phyloP scores from a whole-genome alignment of 2,329 filamentous ascomycete species.

The Colletotrichum gloeosporioides region DNA sequence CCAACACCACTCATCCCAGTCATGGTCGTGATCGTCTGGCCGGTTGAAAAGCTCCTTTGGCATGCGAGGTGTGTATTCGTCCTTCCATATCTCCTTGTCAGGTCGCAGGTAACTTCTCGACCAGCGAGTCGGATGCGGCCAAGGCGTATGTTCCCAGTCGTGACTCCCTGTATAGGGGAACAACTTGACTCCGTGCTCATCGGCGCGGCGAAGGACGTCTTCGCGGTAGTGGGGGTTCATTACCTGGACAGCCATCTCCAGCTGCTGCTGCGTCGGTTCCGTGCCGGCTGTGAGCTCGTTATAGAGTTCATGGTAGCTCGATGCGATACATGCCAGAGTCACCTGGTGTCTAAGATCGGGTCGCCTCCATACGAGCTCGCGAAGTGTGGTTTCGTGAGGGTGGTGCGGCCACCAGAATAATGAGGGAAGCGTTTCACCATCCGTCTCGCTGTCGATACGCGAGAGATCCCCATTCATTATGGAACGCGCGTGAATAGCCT shows the following conservation, averaged over 20 bases:
- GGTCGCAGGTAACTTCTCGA: not conserved
- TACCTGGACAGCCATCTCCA: not conserved
- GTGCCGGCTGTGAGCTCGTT: not conserved
- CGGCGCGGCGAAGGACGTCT: not conserved
- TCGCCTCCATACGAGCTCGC: not conserved
- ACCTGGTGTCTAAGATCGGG: not conserved
- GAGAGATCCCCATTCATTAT: conserved; percentile 37
- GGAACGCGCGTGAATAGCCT: conserved; percentile 30
- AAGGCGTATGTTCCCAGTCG: not conserved
- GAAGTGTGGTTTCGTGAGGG: not conserved
- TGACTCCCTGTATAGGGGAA: too few relatives aligned
- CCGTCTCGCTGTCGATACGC: not conserved
- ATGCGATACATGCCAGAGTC: not conserved
- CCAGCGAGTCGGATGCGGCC: not conserved
- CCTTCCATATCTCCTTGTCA: not conserved
- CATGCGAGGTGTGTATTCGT: not conserved
- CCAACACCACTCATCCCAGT: not conserved
- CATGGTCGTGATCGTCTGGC: not conserved
- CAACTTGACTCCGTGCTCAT: not conserved
- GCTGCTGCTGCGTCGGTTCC: not conserved
- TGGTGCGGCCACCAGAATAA: conserved; percentile 1
- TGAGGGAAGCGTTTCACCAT: not conserved
- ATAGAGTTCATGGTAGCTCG: not conserved
- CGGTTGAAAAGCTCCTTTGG: not conserved
- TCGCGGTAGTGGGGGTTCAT: not conserved